Conservation (phyloP, 768 basidiomycete genomes). For the Psilocybe subaeruginosa region DNA sequence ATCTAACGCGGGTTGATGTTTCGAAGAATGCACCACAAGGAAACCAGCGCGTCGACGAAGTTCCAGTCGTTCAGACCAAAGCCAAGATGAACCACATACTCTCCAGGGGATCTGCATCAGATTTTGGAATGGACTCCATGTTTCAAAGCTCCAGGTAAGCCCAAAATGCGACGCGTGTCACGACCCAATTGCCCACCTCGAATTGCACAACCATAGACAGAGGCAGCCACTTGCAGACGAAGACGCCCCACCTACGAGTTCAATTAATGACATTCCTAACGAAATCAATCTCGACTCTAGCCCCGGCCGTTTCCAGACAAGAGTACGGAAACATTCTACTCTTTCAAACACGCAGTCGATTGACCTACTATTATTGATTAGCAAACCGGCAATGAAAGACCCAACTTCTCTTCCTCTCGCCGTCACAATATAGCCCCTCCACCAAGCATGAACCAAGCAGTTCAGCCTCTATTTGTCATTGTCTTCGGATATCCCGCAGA, state of each 20-base stretch:
- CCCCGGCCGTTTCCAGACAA: slow-evolving; percentile 44
- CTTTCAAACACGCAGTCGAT: slow-evolving; percentile 5
- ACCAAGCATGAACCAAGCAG: slow-evolving; percentile 19
- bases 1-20: slow-evolving; percentile 3
- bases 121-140: slow-evolving; percentile 87
- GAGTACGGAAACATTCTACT: slow-evolving; percentile 33
- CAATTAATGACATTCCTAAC: slow-evolving; percentile 75
- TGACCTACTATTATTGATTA: slow-evolving; percentile 17
- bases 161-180: slow-evolving; percentile 1
- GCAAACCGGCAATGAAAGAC: slow-evolving; percentile 42
- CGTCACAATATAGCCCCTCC: slow-evolving; percentile 32
- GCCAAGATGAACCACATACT: slow-evolving; percentile 78
- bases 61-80: slow-evolving; percentile 77
- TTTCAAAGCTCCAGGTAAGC: slow-evolving; percentile 71
- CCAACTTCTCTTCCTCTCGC: slow-evolving; percentile 36
- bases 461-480: slow-evolving; percentile 63
- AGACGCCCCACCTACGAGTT: slow-evolving; percentile 79
- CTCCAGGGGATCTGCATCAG: slow-evolving; percentile 62
- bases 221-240: slow-evolving; percentile 70
- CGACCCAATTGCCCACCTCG: slow-evolving; percentile 8
- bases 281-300: slow-evolving; percentile 49
- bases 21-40: slow-evolving; percentile 51
- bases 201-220: slow-evolving; percentile 38
- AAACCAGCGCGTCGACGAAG: slow-evolving; percentile 69
- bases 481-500: slow-evolving; percentile 91